phyloP scores from a whole-genome alignment of 192 early-diverging fungal genomes.

The Backusella parvicylindrica region DNA sequence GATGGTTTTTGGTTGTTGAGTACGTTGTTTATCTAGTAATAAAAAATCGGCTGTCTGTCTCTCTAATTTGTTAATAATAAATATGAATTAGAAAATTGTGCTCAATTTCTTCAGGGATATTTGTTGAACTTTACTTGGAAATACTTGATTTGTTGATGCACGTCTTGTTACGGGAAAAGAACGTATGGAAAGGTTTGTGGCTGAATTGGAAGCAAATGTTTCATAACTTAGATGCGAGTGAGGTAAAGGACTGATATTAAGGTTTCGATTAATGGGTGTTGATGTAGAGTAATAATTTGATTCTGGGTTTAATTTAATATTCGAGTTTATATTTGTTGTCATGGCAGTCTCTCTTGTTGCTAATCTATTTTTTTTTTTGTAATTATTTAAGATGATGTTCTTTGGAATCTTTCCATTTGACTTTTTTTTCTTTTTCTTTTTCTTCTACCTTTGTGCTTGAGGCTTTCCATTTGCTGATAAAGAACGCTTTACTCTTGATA shows the following conservation, averaged over 20 bases:
- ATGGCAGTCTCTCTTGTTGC: background rate
- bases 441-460: slow-evolving; percentile 4
- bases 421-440: background rate
- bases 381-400: background rate
- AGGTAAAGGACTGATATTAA: background rate
- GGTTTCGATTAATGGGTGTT: background rate
- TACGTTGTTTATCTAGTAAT: background rate
- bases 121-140: background rate
- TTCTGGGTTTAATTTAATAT: background rate
- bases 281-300: background rate
- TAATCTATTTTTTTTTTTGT: background rate
- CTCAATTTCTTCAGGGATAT: no score
- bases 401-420: background rate
- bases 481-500: slow-evolving; percentile 7
- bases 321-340: background rate
- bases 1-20: background rate
- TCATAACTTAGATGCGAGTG: background rate
- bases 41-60: background rate
- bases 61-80: no score
- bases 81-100: no score
- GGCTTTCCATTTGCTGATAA: slow-evolving; percentile 7
- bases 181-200: background rate
- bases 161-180: background rate
- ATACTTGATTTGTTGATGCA: slow-evolving; percentile 6
- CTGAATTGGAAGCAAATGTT: background rate